These are phyloP conservation scores for Neurospora tetraspora DNA, from an alignment of 495 filamentous ascomycete species.

Conservation along the genomic window DNA sequence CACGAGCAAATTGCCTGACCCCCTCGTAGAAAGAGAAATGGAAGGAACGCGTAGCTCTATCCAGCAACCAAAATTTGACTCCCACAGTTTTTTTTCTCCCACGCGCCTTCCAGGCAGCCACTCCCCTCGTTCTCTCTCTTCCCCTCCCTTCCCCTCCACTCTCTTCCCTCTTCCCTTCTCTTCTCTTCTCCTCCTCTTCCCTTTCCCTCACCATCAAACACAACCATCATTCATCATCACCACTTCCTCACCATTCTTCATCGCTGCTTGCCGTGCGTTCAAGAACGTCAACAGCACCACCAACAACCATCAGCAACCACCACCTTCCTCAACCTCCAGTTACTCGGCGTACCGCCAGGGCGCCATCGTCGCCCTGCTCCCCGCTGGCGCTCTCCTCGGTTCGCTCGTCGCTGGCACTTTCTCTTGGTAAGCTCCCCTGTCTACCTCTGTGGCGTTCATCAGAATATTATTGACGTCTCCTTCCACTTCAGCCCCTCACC, in stretches of 20 bases:
- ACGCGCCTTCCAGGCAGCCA: not conserved
- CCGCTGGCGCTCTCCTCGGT: not conserved
- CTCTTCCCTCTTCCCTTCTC: not conserved
- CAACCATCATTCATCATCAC: not conserved
- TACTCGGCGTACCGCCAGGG: not conserved
- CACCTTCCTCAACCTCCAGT: not conserved
- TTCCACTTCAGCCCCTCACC: not conserved
- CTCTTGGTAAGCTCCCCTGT: not conserved
- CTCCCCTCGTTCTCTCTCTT: not conserved
- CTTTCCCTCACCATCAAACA: not conserved
- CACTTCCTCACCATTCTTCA: not conserved
- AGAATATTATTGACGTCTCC: not conserved
- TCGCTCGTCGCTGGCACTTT: not conserved
- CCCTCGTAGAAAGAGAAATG: not conserved
- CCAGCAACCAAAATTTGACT: not conserved
- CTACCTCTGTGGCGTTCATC: not conserved
- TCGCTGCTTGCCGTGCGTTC: not conserved
- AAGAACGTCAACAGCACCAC: not conserved
- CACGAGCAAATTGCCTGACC: not conserved
- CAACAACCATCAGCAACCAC: not conserved
- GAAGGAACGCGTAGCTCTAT: not conserved
- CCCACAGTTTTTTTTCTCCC: not conserved
- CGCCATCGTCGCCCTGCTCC: not conserved
- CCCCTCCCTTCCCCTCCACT: not conserved
- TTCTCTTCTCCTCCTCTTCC: not conserved